A percentile compares a stretch with the other conserved stretches of the same genome.
These are phyloP conservation scores for Cladorrhinum sp. DNA, from an alignment of 2,329 filamentous ascomycete species.

Conservation along the genomic window DNA sequence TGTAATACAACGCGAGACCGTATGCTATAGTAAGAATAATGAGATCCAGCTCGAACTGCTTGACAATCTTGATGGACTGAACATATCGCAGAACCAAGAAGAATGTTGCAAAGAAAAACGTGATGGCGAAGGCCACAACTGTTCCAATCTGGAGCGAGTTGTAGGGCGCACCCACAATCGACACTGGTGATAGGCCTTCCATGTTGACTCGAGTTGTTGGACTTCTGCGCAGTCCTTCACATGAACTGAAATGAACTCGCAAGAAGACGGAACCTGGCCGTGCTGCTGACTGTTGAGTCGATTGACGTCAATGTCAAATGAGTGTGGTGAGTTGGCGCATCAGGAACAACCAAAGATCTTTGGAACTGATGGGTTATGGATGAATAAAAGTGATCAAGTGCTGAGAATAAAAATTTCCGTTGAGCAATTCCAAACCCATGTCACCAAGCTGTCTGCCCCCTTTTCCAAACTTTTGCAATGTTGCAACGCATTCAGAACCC, in stretches of 20 bases:
- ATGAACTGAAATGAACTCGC: no score
- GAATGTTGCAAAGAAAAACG: slow-evolving; percentile 11
- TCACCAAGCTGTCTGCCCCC: not conserved
- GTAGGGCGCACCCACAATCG: not conserved
- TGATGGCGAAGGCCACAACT: slow-evolving; percentile 12
- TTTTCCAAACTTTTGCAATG: not conserved
- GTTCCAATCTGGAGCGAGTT: slow-evolving; percentile 15
- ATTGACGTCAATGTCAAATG: not conserved
- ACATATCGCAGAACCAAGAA: slow-evolving; percentile 15
- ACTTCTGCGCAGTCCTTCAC: no score
- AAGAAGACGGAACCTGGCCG: no score
- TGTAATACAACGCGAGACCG: slow-evolving; percentile 12
- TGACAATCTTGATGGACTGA: slow-evolving; percentile 9
- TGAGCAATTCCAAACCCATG: not conserved
- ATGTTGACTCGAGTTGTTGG: not conserved
- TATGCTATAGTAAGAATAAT: slow-evolving; percentile 4
- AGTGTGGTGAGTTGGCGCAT: slow-evolving; percentile 2
- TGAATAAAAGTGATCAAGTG: not conserved
- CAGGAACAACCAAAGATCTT: not conserved
- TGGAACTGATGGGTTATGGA: not conserved
- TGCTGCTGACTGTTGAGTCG: no score
- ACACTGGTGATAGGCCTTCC: slow-evolving; percentile 2
- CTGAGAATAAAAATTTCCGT: not conserved
- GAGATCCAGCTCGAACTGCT: slow-evolving; percentile 15
- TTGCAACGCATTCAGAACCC: not conserved